Base-by-base conservation (phyloP, 192 early-diverging fungal species). In the Gaertneriomyces sp. region DNA sequence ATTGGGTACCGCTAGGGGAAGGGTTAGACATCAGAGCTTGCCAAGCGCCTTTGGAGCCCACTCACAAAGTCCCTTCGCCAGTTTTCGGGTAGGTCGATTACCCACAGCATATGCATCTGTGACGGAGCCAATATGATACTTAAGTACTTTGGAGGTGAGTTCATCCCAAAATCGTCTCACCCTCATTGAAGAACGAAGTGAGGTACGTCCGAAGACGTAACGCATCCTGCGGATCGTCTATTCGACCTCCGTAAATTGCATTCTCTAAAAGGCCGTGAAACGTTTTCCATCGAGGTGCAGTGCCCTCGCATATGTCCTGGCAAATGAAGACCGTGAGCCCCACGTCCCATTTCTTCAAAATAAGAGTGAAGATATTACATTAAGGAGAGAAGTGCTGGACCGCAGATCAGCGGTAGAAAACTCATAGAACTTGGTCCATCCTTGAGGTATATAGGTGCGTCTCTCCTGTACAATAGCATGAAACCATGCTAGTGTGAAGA, bases 391-490 rank as follows among this genome's bases (percentile, higher is more conserved):
- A 9, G 83, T 79, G 67, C 74, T 76, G 0, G 77, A 80, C 17
- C 83, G 56, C 57, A 86, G 61, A 65, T 86, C 84, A 0, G 82
- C 80, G 33, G 75, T 70, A 6, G 80, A 82, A 66, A 81, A 86
- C 63, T 86, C 84, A 58, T 86, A 86, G 45, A 84, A 83, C 60
- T 86, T 86, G 50, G 74, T 80, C 84, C 84, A 86, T 7, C 82
- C 84, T 71, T 84, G 81, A 9, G 84, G 84, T 55, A 86, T 80
- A 63, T 80, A 86, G 10, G 69, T 80, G 16, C 84, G 45, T 4
- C 84, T 68, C 59, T 86, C 84, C 60, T 86, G 84, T 38, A 86
- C 66, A 7, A 86, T 74, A 0, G 82, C 79, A 66, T 86, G 84
- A 66, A 81, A 82, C 84, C 84, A 86, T 6, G 82, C 78, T 10